Conservation (phyloP, 345 rosid species). For the Corymbia maculata region DNA sequence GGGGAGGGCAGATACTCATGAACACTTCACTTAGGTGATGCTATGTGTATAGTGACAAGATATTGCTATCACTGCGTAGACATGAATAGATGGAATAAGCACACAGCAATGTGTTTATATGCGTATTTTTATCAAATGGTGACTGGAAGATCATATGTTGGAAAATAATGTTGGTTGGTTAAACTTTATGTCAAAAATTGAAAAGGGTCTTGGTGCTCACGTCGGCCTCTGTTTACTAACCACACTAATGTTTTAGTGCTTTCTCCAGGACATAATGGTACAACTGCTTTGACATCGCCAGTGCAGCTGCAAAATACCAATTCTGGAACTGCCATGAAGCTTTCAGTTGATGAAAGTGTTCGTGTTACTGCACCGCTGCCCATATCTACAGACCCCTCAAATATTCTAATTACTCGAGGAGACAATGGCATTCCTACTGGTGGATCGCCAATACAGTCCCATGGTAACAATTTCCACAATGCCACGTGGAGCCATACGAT, state of each 20-base stretch:
- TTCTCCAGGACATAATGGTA: neutral
- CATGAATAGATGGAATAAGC: too few species aligned
- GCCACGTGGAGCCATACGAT: neutral
- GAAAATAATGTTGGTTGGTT: too few species aligned
- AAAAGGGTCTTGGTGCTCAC: neutral
- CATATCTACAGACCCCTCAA: neutral
- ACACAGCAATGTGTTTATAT: too few species aligned
- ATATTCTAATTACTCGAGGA: neutral
- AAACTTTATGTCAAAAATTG: too few species aligned
- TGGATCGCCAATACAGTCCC: neutral
- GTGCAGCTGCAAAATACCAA: neutral
- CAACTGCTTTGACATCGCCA: neutral
- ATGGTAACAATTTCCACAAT: rapidly evolving
- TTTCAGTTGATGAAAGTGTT: neutral
- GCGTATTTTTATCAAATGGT: too few species aligned
- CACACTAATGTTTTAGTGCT: neutral
- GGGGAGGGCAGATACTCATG: too few species aligned
- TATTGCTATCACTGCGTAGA: too few species aligned
- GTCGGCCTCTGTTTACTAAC: neutral
- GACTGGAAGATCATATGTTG: too few species aligned
- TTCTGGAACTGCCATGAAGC: neutral
- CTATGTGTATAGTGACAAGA: too few species aligned
- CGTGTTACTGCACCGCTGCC: rapidly evolving
- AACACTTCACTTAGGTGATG: too few species aligned
- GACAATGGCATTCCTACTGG: neutral